Base-by-base conservation (phyloP, 1,139 yeast genomes). In the Groenewaldozyma sp. region DNA sequence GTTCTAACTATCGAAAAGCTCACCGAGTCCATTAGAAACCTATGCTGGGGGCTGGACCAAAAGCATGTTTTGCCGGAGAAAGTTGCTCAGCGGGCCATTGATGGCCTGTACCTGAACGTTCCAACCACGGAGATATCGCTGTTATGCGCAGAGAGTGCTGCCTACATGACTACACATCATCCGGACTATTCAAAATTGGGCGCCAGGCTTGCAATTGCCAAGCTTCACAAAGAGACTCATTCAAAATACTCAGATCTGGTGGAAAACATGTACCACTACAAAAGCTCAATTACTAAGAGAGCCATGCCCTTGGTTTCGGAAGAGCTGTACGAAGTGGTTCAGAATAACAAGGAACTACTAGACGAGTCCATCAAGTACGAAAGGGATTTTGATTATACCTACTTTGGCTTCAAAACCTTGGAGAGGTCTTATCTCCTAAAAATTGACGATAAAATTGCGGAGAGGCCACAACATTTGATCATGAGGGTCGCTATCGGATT, bases 181-280 rank as follows among this genome's bases (percentile, higher is more conserved):
- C 95, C 95, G 9, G 95, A 86, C 62, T 83, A 83, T 55, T 86
- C 94, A 24, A 70, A 73, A 20, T 68, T 87, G 51, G 95, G 94
- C 21, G 94, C 94, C 13, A 73, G 95, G 62, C 71, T 87, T 39
- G 86, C 88, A 26, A 76, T 83, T 36, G 73, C 84, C 22, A 74
- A 77, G 54, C 70, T 86, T 51, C 94, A 83, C 64, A 81, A 78
- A 58, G 80, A 75, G 60, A 83, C 95, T 29, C 75, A 80, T 38
- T 74, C 76, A 56, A 78, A 71, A 53, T 86, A 79, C 55, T 76
- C 86, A 27, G 76, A 74, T 48, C 87, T 82, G 38, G 66, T 82
- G 42, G 68, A 70, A 42, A 73, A 73, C 45, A 68, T 87, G 53
- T 83, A 74, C 61, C 70, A 69, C 45, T 82, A 82, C 57, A 64